Conservation (phyloP, 345 rosid species). For the Syzygium oleosum region DNA sequence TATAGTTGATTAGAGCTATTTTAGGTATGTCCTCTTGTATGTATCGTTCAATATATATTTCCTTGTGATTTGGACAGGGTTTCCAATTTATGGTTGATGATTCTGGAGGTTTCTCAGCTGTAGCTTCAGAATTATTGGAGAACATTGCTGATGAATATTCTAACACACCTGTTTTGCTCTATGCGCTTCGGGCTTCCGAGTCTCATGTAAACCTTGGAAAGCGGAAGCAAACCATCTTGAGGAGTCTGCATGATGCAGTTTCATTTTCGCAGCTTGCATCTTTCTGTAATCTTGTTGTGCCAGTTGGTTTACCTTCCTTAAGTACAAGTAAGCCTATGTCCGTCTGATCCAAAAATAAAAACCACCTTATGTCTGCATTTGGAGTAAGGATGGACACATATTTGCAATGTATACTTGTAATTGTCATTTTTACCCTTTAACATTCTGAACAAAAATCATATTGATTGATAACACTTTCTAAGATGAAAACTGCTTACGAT, state of each 20-base stretch:
- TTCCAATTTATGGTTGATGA: conserved; percentile 87
- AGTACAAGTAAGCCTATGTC: conserved; percentile 38
- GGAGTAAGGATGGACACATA: neutral
- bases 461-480: neutral
- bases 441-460: neutral
- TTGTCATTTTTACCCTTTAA: neutral
- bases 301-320: conserved; percentile 74
- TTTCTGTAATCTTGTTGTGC: conserved; percentile 63
- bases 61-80: conserved; percentile 36
- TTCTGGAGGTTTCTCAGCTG: conserved; percentile 78
- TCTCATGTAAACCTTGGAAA: conserved; percentile 33
- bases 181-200: conserved; percentile 48
- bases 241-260: conserved; percentile 71
- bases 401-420: neutral
- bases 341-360: neutral
- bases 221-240: conserved; percentile 39
- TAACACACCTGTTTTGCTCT: conserved; percentile 63
- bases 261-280: conserved; percentile 72
- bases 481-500: neutral
- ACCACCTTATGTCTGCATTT: neutral
- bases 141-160: conserved; percentile 75
- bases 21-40: neutral
- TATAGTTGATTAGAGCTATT: neutral
- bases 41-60: neutral
- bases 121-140: conserved; percentile 78